phyloP scores from a whole-genome alignment of 2,329 filamentous ascomycete genomes.

The Xylariomycetidae sp. region DNA sequence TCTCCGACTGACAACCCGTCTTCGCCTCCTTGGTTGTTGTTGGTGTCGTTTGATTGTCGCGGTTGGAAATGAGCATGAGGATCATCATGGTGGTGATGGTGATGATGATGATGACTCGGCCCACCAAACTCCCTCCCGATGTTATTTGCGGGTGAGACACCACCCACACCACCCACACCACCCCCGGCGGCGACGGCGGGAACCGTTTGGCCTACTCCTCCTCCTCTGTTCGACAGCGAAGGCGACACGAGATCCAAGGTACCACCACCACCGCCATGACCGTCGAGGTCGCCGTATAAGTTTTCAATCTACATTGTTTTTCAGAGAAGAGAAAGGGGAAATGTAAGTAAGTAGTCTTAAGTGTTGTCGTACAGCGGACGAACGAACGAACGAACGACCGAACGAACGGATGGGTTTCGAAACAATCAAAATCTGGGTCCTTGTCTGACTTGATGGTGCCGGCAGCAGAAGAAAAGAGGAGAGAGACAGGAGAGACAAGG shows the following conservation, averaged over 20 bases:
- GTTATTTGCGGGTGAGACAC: slow-evolving; percentile 20
- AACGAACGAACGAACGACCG: no score
- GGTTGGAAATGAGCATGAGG: neutral
- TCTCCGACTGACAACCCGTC: neutral
- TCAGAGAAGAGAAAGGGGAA: neutral
- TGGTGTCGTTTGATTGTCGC: neutral
- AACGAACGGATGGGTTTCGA: no score
- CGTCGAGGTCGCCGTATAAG: neutral
- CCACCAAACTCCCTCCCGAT: slow-evolving; percentile 12
- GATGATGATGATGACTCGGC: neutral
- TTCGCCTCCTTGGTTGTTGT: neutral
- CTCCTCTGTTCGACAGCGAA: slow-evolving; percentile 11
- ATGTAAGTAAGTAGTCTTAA: no score
- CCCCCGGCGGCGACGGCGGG: slow-evolving; percentile 24
- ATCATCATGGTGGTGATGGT: neutral
- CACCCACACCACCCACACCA: slow-evolving; percentile 21
- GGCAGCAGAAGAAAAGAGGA: no score
- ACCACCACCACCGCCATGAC: slow-evolving; percentile 11
- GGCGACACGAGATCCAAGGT: slow-evolving; percentile 18
- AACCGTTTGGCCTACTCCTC: slow-evolving; percentile 21
- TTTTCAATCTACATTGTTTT: neutral
- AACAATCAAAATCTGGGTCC: no score
- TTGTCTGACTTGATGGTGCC: no score
- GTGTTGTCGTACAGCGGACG: no score
- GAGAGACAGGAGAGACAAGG: no score